phyloP scores from a whole-genome alignment of 73 alveolate genomes.

The Breviolum minutum region DNA sequence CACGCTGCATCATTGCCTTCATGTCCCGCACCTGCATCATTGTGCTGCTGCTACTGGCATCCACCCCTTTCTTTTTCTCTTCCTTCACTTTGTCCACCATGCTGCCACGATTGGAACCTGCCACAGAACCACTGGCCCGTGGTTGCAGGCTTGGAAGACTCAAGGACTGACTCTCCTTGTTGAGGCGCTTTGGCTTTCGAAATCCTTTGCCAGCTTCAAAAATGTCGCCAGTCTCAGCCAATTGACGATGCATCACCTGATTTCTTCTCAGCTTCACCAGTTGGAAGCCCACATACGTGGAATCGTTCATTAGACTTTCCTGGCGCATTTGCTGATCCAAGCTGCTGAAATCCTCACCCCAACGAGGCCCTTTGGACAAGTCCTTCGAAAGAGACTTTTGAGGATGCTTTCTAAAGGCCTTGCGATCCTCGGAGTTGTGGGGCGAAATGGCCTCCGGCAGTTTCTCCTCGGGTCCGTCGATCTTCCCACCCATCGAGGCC shows the following conservation, averaged over 20 bases:
- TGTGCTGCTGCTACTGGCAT: neutral
- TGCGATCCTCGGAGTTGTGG: too few relatives aligned
- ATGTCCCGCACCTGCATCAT: constrained; percentile 22
- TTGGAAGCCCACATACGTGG: constrained; percentile 47
- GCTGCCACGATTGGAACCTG: constrained; percentile 10
- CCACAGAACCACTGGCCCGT: neutral
- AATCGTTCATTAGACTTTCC: constrained; percentile 20
- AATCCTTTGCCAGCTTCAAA: constrained; percentile 41
- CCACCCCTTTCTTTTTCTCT: constrained; percentile 25
- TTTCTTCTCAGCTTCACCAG: constrained; percentile 6
- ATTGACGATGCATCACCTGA: constrained; percentile 16
- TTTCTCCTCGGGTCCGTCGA: too few relatives aligned
- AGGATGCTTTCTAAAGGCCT: neutral
- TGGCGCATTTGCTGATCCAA: constrained; percentile 39
- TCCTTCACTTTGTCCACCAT: constrained; percentile 4
- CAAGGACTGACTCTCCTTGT: neutral
- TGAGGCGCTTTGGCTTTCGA: constrained; percentile 34
- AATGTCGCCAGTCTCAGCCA: constrained; percentile 3
- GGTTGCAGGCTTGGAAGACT: constrained; percentile 26
- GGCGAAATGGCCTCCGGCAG: too few relatives aligned
- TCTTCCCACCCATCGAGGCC: neutral
- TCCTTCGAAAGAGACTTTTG: constrained; percentile 1
- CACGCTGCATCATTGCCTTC: neutral
- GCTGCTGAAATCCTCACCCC: constrained; percentile 50
- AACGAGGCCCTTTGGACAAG: constrained; percentile 20